Percentiles rank a stretch among this genome's conserved stretches.
These are phyloP conservation scores for Limtongia smithiae DNA, from an alignment of 805 yeast species.

Conservation along the genomic window DNA sequence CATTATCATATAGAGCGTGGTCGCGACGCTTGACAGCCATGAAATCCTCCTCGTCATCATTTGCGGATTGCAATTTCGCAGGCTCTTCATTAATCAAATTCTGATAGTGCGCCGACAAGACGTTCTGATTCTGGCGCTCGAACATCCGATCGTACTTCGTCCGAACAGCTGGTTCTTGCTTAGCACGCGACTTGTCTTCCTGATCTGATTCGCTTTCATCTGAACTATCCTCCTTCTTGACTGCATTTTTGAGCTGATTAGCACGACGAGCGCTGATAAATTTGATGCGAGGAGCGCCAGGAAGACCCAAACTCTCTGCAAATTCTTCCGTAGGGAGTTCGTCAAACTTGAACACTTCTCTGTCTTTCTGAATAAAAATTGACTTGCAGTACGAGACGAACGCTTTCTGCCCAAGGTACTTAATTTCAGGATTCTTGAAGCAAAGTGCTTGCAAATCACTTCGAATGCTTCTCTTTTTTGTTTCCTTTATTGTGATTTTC, in stretches of 20 bases:
- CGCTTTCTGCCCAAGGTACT: constrained; percentile 93
- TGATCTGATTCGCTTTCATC: constrained; percentile 58
- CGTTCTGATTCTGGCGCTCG: constrained; percentile 88
- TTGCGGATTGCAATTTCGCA: background rate
- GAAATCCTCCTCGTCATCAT: constrained; percentile 61
- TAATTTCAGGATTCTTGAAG: constrained; percentile 86
- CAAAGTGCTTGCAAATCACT: constrained; percentile 85
- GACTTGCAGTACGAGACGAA: constrained; percentile 88
- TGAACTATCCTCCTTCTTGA: constrained; percentile 58
- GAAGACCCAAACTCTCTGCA: constrained; percentile 86
- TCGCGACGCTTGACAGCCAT: constrained; percentile 74
- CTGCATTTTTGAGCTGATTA: constrained; percentile 75
- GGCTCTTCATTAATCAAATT: constrained; percentile 55
- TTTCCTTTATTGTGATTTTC: constrained; percentile 67
- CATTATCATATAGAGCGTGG: constrained; percentile 48
- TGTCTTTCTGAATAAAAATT: constrained; percentile 79
- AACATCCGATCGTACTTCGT: constrained; percentile 95
- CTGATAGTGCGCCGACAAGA: constrained; percentile 81
- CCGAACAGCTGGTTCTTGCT: constrained; percentile 52
- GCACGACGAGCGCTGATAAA: constrained; percentile 52
- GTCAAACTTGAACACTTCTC: constrained; percentile 75
- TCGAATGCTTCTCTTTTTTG: constrained; percentile 67
- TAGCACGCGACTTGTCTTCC: constrained; percentile 41
- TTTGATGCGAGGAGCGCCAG: constrained; percentile 93
- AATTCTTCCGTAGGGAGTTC: constrained; percentile 74